Percentiles rank a stretch among this genome's conserved stretches.
Conservation (phyloP, 768 basidiomycete genomes). For the Sistotremastrum niveocremeum region DNA sequence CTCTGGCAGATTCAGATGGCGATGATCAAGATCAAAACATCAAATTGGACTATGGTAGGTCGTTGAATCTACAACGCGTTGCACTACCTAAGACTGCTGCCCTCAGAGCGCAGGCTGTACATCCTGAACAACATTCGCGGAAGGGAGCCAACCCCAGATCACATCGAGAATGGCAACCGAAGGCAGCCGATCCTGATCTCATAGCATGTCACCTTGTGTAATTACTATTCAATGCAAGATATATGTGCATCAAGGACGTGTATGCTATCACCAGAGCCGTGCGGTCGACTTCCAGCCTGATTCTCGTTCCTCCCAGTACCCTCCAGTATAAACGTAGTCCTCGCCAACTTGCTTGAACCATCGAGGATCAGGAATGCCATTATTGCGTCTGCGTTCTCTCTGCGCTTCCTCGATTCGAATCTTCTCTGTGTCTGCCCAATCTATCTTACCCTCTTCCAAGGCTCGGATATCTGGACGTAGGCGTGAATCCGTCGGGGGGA, state of each 20-base stretch:
- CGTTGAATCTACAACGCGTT: background rate
- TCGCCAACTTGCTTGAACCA: conserved; percentile 58
- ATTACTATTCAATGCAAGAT: background rate
- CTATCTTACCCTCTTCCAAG: conserved; percentile 63
- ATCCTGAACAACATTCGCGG: conserved; percentile 46
- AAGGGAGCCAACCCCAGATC: conserved; percentile 40
- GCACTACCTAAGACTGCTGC: background rate
- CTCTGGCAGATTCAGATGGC: conserved; percentile 66
- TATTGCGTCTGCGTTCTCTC: conserved; percentile 50
- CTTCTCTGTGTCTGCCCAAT: conserved; percentile 63
- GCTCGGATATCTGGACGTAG: conserved; percentile 72
- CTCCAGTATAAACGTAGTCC: conserved; percentile 66
- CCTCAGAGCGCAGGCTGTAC: conserved; percentile 24
- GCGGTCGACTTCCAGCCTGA: conserved; percentile 47
- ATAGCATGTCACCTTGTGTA: background rate
- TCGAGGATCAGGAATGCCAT: conserved; percentile 44
- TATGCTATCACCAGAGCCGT: conserved; percentile 46
- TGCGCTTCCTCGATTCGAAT: conserved; percentile 60
- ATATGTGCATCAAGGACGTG: no score
- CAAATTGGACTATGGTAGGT: conserved; percentile 52
- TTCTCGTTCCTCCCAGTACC: conserved; percentile 70
- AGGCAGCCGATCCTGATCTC: conserved; percentile 16
- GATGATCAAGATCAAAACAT: conserved; percentile 51
- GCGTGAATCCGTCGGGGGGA: conserved; percentile 76
- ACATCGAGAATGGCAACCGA: no score